Conservation (phyloP, 495 filamentous ascomycete genomes). For the Aspergillus olivimuriae region DNA sequence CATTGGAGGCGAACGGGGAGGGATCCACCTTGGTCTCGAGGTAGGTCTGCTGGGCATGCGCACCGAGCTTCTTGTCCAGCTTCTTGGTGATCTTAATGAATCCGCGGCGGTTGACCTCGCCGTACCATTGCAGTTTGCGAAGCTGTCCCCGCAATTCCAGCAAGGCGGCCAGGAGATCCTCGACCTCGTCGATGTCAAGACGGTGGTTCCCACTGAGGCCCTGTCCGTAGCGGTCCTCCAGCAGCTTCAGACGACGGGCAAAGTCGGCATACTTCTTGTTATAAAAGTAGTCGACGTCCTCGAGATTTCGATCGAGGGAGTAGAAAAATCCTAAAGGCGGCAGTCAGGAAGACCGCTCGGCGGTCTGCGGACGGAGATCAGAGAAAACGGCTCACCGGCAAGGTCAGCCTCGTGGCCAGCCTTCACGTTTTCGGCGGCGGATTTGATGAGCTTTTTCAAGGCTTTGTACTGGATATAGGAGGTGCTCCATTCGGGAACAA, state of each 20-base stretch:
- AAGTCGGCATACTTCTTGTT: slow-evolving; percentile 87
- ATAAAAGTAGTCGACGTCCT: slow-evolving; percentile 91
- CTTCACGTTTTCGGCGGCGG: slow-evolving; percentile 54
- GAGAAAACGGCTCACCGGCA: slow-evolving; percentile 47
- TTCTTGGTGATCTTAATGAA: slow-evolving; percentile 99
- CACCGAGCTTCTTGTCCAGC: slow-evolving; percentile 80
- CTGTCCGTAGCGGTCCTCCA: slow-evolving; percentile 78
- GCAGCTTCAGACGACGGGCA: slow-evolving; percentile 70
- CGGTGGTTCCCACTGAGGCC: slow-evolving; percentile 41
- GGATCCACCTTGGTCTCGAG: slow-evolving; percentile 82
- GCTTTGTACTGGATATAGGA: slow-evolving; percentile 95
- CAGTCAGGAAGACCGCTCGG: slow-evolving; percentile 20
- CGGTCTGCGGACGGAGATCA: slow-evolving; percentile 1
- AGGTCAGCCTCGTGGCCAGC: slow-evolving; percentile 71
- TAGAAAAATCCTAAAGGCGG: slow-evolving; percentile 76
- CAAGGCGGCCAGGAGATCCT: slow-evolving; percentile 83
- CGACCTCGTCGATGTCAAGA: slow-evolving; percentile 67
- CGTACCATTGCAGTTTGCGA: slow-evolving; percentile 93
- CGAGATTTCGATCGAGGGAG: slow-evolving; percentile 89
- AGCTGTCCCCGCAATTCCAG: slow-evolving; percentile 81
- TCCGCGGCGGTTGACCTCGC: slow-evolving; percentile 88
- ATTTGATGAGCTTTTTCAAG: slow-evolving; percentile 90
- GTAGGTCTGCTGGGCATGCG: slow-evolving; percentile 71
- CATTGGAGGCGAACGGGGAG: slow-evolving; percentile 75
- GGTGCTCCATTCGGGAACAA: slow-evolving; percentile 92